These are phyloP conservation scores for Hanseniaspora lachancei DNA, from an alignment of 805 yeast genomes.

Conservation along the genomic window DNA sequence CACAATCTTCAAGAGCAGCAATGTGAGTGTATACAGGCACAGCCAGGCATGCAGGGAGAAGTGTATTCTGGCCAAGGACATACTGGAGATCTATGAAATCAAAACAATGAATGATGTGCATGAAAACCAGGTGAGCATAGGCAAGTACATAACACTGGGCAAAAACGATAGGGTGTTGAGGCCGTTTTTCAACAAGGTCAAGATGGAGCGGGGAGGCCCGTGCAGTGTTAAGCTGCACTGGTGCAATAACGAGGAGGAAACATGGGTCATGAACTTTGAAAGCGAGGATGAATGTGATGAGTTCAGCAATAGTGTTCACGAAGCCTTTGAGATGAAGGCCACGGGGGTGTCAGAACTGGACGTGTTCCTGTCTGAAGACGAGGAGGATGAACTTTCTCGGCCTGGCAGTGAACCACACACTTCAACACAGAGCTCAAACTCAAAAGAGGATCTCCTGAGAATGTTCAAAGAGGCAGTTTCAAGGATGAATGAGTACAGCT, in stretches of 20 bases:
- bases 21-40: background rate
- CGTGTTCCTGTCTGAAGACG: slow-evolving; percentile 1
- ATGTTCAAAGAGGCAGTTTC: slow-evolving; percentile 9
- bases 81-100: slow-evolving; percentile 25
- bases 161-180: slow-evolving; percentile 37
- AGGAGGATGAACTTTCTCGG: background rate
- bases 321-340: background rate
- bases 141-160: slow-evolving; percentile 24
- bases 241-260: slow-evolving; percentile 19
- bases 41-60: background rate
- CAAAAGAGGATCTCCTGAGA: background rate
- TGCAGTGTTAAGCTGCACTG: slow-evolving; percentile 22
- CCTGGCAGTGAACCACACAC: background rate
- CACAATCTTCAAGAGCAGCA: slow-evolving; percentile 19
- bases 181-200: slow-evolving; percentile 56
- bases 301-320: background rate
- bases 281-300: background rate
- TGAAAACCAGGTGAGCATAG: slow-evolving; percentile 13
- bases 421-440: background rate
- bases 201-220: slow-evolving; percentile 38
- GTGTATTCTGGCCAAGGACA: slow-evolving; percentile 16
- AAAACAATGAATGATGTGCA: slow-evolving; percentile 17
- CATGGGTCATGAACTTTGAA: slow-evolving; percentile 36
- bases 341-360: background rate
- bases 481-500: slow-evolving; percentile 6